Evolutionary conservation across 2,329 filamentous ascomycete genomes (phyloP), one percentile per base, ranked within the genome.

Genomic region (Diaporthe destruens): DNA sequence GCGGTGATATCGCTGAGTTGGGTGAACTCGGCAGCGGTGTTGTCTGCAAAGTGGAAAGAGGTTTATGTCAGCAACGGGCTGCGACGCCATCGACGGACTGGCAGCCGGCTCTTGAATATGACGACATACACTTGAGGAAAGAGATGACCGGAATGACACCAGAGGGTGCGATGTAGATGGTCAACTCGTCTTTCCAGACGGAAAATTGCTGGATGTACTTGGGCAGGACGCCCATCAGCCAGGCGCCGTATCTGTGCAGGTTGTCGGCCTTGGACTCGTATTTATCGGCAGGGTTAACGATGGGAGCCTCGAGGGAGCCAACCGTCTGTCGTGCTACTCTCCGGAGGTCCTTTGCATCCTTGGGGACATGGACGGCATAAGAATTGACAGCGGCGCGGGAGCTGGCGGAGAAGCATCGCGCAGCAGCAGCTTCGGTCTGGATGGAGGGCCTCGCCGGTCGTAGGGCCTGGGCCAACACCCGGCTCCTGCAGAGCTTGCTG

Each of bases 131-230:
- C 86, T 98, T 98, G 79, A 99, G 88, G 87, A 99, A 99, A 74
- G 89, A 91, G 84, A 99, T 95, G 79, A 97, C 93, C 51, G 96
- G 96, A 77, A 98, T 90, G 78, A 98, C 91, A 77, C 94, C 96
- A 49, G 93, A 86, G 1, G 96, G 96, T 61, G 94, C 88, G 80
- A 98, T 96, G 84, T 97, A 96, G 82, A 98, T 94, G 78, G 93
- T 95, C 81, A 99, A 91, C 85, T 99, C 96, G 82, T 99, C 96
- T 87, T 99, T 99, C 96, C 96, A 99, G 71, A 99, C 96, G 16
- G 95, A 97, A 87, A 98, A 98, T 86, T 99, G 96, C 87, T 99
- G 97, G 79, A 99, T 90, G 85, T 98, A 98, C 88, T 98, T 98
- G 79, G 96, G 97, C 80, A 99, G 85, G 84, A 94, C 97, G 77